phyloP scores from a whole-genome alignment of 305 asterid species.

The Plantago rigida region DNA sequence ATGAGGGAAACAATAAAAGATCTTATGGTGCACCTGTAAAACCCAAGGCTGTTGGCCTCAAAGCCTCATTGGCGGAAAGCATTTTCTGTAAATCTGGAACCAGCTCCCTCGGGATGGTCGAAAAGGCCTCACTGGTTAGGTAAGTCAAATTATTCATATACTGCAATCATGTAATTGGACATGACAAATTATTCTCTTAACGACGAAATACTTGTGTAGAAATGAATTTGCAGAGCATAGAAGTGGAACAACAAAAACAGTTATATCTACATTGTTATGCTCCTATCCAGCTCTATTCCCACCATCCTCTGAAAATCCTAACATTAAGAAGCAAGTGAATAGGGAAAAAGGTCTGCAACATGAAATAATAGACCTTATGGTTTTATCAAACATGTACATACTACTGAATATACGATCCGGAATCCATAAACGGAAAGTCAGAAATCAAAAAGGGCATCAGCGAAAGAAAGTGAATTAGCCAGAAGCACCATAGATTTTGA shows the following conservation, averaged over 20 bases:
- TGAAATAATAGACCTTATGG: background rate
- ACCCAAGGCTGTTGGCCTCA: slow-evolving; percentile 75
- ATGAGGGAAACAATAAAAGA: no score
- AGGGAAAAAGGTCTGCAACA: background rate
- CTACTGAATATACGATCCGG: background rate
- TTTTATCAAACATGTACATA: background rate
- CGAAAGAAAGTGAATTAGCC: background rate
- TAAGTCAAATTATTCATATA: slow-evolving; percentile 81
- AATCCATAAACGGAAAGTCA: background rate
- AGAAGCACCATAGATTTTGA: background rate
- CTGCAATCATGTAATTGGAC: slow-evolving; percentile 46
- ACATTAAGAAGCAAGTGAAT: background rate
- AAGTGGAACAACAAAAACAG: background rate
- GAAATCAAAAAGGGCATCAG: background rate
- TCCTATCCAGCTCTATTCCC: background rate
- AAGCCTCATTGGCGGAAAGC: slow-evolving; percentile 68
- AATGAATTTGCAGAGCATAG: background rate
- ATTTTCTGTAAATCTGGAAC: slow-evolving; percentile 75
- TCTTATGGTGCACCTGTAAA: slow-evolving; percentile 47
- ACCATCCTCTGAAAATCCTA: background rate
- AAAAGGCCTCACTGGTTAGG: slow-evolving; percentile 70
- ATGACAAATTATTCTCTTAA: slow-evolving; percentile 27
- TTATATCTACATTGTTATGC: background rate
- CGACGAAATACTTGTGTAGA: slow-evolving; percentile 15
- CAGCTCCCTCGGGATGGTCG: slow-evolving; percentile 70